Conservation (phyloP, 2,329 filamentous ascomycete genomes). For the Botrytis squamosa region DNA sequence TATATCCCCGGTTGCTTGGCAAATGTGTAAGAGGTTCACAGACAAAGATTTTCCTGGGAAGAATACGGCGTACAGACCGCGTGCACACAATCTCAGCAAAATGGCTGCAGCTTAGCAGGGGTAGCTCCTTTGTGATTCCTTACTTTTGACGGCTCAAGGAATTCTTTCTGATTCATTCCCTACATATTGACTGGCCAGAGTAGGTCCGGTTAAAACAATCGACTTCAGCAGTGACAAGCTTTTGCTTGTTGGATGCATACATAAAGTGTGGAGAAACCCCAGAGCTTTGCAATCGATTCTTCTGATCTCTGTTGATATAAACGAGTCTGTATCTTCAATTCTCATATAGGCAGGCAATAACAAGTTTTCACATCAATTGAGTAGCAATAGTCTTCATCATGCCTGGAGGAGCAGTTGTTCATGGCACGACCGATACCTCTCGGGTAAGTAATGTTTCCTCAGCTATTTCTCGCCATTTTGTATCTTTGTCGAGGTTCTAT, state of each 20-base stretch:
- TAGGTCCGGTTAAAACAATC: constrained; percentile 10
- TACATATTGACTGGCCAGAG: constrained; percentile 11
- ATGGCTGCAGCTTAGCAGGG: neutral
- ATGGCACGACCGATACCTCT: constrained; percentile 23
- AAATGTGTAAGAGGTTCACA: neutral
- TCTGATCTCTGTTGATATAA: constrained; percentile 8
- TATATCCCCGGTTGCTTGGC: constrained; percentile 3
- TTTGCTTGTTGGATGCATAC: neutral
- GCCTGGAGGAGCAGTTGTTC: constrained; percentile 21
- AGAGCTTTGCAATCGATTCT: neutral
- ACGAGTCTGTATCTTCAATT: constrained; percentile 5
- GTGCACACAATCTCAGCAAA: constrained; percentile 14
- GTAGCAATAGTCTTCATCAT: constrained; percentile 16
- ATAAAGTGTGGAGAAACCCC: constrained; percentile 14
- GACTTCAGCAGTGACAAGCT: neutral
- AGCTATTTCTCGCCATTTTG: neutral
- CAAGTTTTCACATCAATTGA: constrained; percentile 7
- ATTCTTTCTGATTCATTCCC: neutral
- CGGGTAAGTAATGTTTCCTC: constrained; percentile 14
- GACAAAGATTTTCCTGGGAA: constrained; percentile 8
- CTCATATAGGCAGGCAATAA: constrained; percentile 5
- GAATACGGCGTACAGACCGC: constrained; percentile 14
- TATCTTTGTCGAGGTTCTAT: neutral
- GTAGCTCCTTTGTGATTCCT: constrained; percentile 11
- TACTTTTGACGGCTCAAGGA: neutral